A percentile compares a stretch with the other conserved stretches of the same genome.
These are phyloP conservation scores for Dipteronia dyeriana DNA, from an alignment of 345 rosid genomes.

Conservation along the genomic window DNA sequence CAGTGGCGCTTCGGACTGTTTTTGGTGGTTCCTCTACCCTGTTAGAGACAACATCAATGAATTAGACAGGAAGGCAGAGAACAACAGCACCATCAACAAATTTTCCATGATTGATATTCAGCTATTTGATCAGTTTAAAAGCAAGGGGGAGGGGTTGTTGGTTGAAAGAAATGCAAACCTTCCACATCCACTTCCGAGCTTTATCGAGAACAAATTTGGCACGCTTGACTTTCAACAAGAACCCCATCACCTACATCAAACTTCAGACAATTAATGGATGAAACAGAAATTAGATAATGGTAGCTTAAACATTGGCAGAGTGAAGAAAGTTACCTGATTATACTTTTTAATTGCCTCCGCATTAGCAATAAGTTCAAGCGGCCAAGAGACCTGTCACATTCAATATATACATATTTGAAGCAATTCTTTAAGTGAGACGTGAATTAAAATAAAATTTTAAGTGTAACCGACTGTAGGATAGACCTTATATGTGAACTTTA, in stretches of 20 bases:
- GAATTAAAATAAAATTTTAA: constrained; percentile 15
- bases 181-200: constrained; percentile 99
- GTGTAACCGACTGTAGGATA: constrained; percentile 15
- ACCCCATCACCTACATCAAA: constrained; percentile 78
- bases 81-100: neutral
- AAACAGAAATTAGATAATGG: constrained; percentile 14
- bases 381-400: constrained; percentile 85
- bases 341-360: constrained; percentile 88
- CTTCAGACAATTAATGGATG: constrained; percentile 28
- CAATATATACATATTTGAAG: constrained; percentile 14
- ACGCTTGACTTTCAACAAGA: constrained; percentile 93
- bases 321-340: constrained; percentile 67
- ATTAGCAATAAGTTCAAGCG: constrained; percentile 94
- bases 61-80: constrained; percentile 12
- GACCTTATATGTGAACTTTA: constrained; percentile 88
- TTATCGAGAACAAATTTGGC: constrained; percentile 96
- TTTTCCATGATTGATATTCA: neutral
- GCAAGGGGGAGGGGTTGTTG: neutral
- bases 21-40: constrained; percentile 70
- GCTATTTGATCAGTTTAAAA: neutral
- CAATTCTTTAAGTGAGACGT: constrained; percentile 15
- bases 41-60: constrained; percentile 24
- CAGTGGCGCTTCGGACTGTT: constrained; percentile 75
- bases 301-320: constrained; percentile 25
- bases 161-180: constrained; percentile 45